Base-by-base conservation (phyloP, 345 rosid species). In the Linum usitatissimum region DNA sequence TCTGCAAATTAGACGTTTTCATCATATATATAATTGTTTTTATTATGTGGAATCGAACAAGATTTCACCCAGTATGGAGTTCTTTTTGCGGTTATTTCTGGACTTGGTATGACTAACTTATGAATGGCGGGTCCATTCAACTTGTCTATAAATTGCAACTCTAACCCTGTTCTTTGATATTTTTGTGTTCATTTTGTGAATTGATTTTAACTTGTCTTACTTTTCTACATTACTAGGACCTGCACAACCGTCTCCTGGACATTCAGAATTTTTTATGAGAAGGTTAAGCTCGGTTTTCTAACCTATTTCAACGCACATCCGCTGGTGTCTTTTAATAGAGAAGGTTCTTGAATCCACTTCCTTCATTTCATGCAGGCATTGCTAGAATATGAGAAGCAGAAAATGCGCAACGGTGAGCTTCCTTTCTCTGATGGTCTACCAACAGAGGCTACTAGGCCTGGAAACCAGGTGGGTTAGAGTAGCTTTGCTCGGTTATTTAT, bases 301-400 rank as follows among this genome's bases (percentile, higher is more conserved):
- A 19, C 38, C 9, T 70, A 40, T 42, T 19, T 3, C 30, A 19
- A 30, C 63, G 36, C 42, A 1, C 31, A 34, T 61, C 14, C 0
- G 39, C 13, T 63, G 20, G 38, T 30, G 45, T 61, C 34, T 18
- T 66, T 55, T 19, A 5, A 9, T 19, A 6, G 17, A 54, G 8
- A 28, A 28, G 3, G 13, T 45, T 45, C 51, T 45, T 45, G 51
- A 45, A 7, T 45, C 51, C 18, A 9, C 59, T 18, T 55, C 8
- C 12, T 28, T 19, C 30, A n/a, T 19, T 17, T 56, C 75, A 57
- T 60, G 45, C 72, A 92, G 98, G 86, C 93, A 31, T 95, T 92
- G 49, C 91, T 92, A 64, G 98, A 92, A 61, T 92, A 84, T 75
- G 96, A 92, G 75, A 84, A 86, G 77, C 88, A 81, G 61, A 85